A percentile compares a stretch with the other conserved stretches of the same genome.
phyloP scores from a whole-genome alignment of 2,329 filamentous ascomycete genomes.

The Pseudogymnoascus sp. region DNA sequence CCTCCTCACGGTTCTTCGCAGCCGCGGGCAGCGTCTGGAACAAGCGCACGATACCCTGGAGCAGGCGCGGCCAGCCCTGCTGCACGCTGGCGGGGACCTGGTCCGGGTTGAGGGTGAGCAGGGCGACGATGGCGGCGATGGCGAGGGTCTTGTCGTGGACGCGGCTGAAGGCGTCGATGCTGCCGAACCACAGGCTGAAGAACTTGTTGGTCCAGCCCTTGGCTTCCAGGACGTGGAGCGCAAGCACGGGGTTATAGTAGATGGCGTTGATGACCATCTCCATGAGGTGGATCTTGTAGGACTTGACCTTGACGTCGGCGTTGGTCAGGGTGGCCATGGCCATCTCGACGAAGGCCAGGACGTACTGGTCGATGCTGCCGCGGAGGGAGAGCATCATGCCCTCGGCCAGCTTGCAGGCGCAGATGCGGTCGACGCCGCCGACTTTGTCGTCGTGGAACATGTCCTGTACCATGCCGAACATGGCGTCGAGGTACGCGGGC shows the following conservation, averaged over 20 bases:
- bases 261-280: conserved; percentile 98
- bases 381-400: conserved; percentile 94
- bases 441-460: conserved; percentile 93
- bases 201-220: conserved; percentile 98
- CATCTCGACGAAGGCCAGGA: conserved; percentile 78
- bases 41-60: conserved; percentile 79
- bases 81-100: conserved; percentile 89
- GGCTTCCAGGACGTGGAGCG: conserved; percentile 78
- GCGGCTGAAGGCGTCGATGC: conserved; percentile 83
- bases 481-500: conserved; percentile 75
- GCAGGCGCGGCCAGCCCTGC: conserved; percentile 85
- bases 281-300: conserved; percentile 92
- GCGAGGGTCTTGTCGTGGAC: conserved; percentile 99
- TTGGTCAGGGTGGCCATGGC: conserved; percentile 74
- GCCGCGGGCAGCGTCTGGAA: conserved; percentile 88
- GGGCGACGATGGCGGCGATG: conserved; percentile 82
- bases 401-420: conserved; percentile 94
- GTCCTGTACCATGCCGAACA: conserved; percentile 89
- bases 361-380: conserved; percentile 78
- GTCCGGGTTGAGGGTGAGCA: conserved; percentile 70
- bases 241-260: conserved; percentile 87
- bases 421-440: conserved; percentile 88
- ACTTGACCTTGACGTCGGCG: conserved; percentile 78
- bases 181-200: conserved; percentile 96
- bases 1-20: conserved; percentile 86